These are phyloP conservation scores for Pichia kluyveri DNA, from an alignment of 805 yeast species.

Conservation along the genomic window DNA sequence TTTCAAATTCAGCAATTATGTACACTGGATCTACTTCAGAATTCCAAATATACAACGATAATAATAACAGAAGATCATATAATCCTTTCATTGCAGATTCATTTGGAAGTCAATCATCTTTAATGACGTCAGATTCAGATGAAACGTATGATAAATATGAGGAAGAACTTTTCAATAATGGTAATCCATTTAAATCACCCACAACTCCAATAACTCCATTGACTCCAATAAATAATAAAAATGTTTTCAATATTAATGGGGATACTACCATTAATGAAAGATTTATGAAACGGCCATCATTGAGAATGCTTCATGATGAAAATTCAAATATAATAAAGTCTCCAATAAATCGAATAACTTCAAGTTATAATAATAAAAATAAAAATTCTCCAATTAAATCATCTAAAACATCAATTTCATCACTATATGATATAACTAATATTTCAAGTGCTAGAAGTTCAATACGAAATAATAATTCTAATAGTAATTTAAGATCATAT, in stretches of 20 bases:
- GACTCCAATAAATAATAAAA: neutral
- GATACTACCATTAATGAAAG: neutral
- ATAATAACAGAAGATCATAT: neutral
- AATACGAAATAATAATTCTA: neutral
- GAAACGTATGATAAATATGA: neutral
- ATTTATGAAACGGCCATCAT: neutral
- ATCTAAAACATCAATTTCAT: neutral
- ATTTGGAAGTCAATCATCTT: neutral
- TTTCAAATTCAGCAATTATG: neutral
- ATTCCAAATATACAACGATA: neutral
- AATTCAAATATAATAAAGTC: neutral
- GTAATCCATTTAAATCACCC: slow-evolving; percentile 1
- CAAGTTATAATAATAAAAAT: neutral
- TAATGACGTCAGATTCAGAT: neutral
- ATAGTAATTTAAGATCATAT: neutral
- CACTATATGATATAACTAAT: slow-evolving; percentile 1
- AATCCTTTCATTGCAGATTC: neutral
- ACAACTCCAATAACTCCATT: neutral
- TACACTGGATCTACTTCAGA: neutral
- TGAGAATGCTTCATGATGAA: neutral
- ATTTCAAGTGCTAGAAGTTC: neutral
- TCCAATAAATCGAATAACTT: neutral
- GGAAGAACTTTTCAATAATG: slow-evolving; percentile 2
- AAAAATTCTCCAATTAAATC: neutral
- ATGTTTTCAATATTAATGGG: neutral